Base-by-base conservation (phyloP, 2,329 filamentous ascomycete species). In the Aspergillus arachidicola region DNA sequence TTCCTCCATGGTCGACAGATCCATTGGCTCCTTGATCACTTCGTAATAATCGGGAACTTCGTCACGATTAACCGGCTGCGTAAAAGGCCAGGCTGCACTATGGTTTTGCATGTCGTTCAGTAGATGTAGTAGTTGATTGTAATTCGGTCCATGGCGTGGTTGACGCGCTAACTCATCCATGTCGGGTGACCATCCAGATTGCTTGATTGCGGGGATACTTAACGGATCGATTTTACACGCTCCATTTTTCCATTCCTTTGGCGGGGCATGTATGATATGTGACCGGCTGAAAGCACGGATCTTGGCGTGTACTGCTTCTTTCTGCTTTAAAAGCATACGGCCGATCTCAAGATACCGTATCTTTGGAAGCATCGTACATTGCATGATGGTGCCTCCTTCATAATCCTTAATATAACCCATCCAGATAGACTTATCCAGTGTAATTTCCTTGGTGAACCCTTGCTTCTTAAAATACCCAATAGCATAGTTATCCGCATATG, bases 371-470 rank as follows among this genome's bases (percentile, higher is more conserved):
- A 99, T 98, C 58, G 91, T 93, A 75, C 95, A 99, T 81, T 99
- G 95, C 95, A 99, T 99, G 65, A 99, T 96, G 0, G 95, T 99
- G 63, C 95, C 95, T 62, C 95, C 95, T 79, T 99, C 95, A 77
- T 99, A 99, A 76, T 99, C 95, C 76, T 99, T 99, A 82, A 99
- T 99, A 73, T 98, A 99, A 3, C 95, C 95, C 95, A 98, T 98
- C 95, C 95, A 99, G 4, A 93, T 89, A 2, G 90, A 89, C 72
- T 89, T 91, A 63, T 95, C 91, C 0, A 99, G 87, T 0, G 94
- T 97, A 67, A 99, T 98, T 72, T 99, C 94, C 77, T 99, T 99
- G 1, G 95, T 98, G 75, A 99, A 99, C 0, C 95, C 95, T 76
- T 99, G 95, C 77, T 99, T 99, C 79, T 98, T 96, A 80, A 99